Base-by-base conservation (phyloP, 768 basidiomycete genomes). In the Russula sp. region DNA sequence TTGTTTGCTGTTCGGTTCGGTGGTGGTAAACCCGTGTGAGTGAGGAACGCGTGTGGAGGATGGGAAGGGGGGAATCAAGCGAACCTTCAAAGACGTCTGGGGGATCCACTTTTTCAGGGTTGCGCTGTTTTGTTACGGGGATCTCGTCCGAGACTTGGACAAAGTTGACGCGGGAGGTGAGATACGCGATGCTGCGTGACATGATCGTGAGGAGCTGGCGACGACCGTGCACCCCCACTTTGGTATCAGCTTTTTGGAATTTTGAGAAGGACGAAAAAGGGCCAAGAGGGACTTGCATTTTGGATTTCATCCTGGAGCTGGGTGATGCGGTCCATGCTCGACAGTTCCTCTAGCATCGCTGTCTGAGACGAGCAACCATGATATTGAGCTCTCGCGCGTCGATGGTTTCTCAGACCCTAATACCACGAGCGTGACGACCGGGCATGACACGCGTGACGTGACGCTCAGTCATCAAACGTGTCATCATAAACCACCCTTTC, bases 291-390 rank as follows among this genome's bases (percentile, higher is more conserved):
- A 26, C 78, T 59, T 59, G 89, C 91, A 78, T 90, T 86, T 76
- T 96, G 93, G 64, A 94, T 92, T 76, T 90, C 90, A 84, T 96
- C 89, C 80, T 94, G 92, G 60, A 95, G 86, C 75, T 95, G 94
- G 11, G 94, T 94, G 75, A 95, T 90, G 77, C 92, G 88, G 81
- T 95, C 93, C 94, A 94, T 94, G 80, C 91, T 86, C 75, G 90
- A 85, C 75, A 92, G 77, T 84, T 92, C 90, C 82, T 90, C 87
- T 83, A 92, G 90, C 90, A 92, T 92, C 79, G 78, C 89, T 83
- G 85, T 84, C 85, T 72, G 65, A 69, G 66, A 68, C 68, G 58
- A 59, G 50, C 38, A 32, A 44, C 10, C 46, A 48, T 48, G 46
- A 46, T 42, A 20, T n/a, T 8, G 44, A 46, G 9, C n/a, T 8